A percentile compares a stretch with the other conserved stretches of the same genome.
These are phyloP conservation scores for Parmelia sp. DNA, from an alignment of 495 filamentous ascomycete species.

Conservation along the genomic window DNA sequence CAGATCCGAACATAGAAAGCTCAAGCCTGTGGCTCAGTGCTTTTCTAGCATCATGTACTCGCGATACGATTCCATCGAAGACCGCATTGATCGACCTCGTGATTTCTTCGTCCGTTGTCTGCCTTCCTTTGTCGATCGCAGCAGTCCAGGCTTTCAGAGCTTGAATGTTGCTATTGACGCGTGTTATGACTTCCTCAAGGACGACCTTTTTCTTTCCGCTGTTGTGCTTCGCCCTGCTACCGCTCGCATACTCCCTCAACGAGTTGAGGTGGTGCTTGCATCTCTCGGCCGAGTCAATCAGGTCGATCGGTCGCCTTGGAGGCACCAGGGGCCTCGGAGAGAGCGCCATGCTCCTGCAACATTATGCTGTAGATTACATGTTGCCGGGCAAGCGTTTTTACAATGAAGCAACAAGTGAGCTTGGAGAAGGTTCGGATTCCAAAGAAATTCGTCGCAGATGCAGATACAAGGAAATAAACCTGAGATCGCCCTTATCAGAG, in stretches of 20 bases:
- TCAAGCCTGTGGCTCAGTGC: not conserved
- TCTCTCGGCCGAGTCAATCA: conserved; percentile 6
- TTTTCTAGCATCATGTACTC: not conserved
- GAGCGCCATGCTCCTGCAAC: conserved; percentile 4
- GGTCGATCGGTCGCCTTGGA: not conserved
- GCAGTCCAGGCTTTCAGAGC: conserved; percentile 7
- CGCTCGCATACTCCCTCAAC: conserved; percentile 2
- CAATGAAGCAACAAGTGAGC: not conserved
- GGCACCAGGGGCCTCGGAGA: conserved; percentile 6
- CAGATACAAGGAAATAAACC: not conserved
- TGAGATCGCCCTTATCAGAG: not conserved
- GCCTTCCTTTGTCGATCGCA: conserved; percentile 8
- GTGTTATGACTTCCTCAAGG: conserved; percentile 5
- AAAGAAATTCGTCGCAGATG: not conserved
- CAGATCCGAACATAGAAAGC: not conserved
- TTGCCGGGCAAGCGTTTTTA: not conserved
- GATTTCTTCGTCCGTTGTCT: conserved; percentile 5
- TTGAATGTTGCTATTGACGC: conserved; percentile 2
- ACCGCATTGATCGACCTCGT: not conserved
- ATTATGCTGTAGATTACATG: not conserved
- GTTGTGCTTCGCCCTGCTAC: conserved; percentile 8
- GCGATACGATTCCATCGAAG: not conserved
- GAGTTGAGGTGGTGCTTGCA: not conserved
- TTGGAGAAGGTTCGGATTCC: not conserved
- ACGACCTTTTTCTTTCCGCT: not conserved